Evolutionary conservation across 2,329 filamentous ascomycete genomes (phyloP), one percentile per base, ranked within the genome.

Genomic region (Cryphonectria parasitica): DNA sequence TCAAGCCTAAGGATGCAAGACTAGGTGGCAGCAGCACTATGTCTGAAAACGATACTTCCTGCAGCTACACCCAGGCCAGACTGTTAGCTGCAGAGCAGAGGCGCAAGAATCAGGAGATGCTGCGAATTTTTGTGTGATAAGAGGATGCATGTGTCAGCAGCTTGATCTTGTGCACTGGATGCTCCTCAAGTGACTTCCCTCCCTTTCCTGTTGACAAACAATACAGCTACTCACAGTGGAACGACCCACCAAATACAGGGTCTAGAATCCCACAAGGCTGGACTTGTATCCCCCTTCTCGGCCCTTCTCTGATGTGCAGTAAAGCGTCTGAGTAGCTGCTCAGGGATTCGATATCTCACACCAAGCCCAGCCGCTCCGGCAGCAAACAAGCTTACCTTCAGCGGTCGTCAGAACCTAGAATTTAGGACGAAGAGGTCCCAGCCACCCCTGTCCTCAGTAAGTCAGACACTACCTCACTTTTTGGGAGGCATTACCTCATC

Each of bases 191-290:
- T 10, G 11, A 61, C 34, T 49, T 49, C 34, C 39, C 58, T 61
- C 58, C 58, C 39, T 34, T 61, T 39, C 58, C 58, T 61, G 34
- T 15, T 15, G 25, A 31, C 58, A 39, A 34, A 61, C 58, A 61
- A n/a, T 34, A 61, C 34, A 61, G 34, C 8, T 61, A 0, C 58
- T 61, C 17, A 13, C 34, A n/a, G 58, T 61, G 58, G 31, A 34
- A 39, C 58, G 31, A 61, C 31, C 58, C 34, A 39, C 58, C 58
- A 34, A 28, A 25, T 19, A 19, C 28, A 19, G 54, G 28, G 28
- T 58, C 54, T 61, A 61, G 58, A 61, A 36, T 61, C 34, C 58
- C 17, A n/a, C 58, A 61, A 22, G 58, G 58, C 58, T 61, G 58
- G 31, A 61, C 22, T 22, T 61, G 58, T 22, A 39, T 61, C 10